phyloP scores from a whole-genome alignment of 441 rosid genomes.

The Populus tomentosa region DNA sequence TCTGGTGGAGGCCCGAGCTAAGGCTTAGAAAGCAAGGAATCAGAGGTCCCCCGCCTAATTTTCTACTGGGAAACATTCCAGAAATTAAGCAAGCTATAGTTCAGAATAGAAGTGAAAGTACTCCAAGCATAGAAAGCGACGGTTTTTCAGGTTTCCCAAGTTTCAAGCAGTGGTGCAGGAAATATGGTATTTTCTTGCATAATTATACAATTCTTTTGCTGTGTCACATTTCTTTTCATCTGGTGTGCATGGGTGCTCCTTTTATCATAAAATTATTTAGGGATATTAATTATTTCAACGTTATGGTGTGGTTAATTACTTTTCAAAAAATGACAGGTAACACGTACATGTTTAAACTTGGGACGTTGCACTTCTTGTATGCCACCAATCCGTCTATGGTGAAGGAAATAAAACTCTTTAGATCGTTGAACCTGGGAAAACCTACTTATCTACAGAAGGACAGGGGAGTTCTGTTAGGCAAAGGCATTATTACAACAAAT shows the following conservation, averaged over 20 bases:
- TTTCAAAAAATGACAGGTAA: neutral
- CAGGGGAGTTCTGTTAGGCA: conserved; percentile 5
- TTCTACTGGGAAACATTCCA: neutral
- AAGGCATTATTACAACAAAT: conserved; percentile 5
- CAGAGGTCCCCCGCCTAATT: conserved; percentile 2
- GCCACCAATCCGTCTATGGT: neutral
- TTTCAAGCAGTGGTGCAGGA: neutral
- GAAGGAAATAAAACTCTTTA: neutral
- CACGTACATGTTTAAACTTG: conserved; percentile 4
- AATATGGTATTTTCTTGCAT: neutral
- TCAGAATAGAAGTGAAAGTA: neutral
- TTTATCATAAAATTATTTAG: no score
- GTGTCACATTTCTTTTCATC: no score
- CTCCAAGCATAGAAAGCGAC: neutral
- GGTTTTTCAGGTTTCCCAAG: neutral
- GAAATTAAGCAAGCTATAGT: neutral
- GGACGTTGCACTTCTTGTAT: neutral
- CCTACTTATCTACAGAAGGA: conserved; percentile 11
- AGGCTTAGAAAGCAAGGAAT: conserved; percentile 9
- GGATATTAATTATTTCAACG: neutral
- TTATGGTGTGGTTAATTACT: no score
- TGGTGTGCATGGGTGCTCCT: no score
- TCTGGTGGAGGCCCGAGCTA: neutral
- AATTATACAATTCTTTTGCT: neutral
- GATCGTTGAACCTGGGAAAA: conserved; percentile 4